Conservation (phyloP, 2,329 filamentous ascomycete species). For the Xylariales sp. region DNA sequence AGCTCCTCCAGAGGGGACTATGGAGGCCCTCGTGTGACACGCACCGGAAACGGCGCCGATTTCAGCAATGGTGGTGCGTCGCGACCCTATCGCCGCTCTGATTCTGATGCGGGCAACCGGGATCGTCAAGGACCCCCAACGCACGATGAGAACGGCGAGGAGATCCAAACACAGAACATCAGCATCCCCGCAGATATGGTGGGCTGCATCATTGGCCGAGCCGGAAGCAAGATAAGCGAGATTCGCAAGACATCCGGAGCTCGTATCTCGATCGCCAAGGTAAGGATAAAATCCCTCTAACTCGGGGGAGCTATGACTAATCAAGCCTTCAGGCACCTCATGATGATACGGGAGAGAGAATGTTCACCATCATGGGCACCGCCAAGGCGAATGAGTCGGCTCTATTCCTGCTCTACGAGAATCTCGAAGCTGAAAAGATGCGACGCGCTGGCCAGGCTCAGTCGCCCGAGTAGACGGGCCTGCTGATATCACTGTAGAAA, state of each 20-base stretch:
- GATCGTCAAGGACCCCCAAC: conserved; percentile 81
- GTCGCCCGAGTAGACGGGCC: conserved; percentile 43
- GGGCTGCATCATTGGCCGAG: conserved; percentile 96
- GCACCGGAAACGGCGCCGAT: conserved; percentile 94
- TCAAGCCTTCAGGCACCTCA: conserved; percentile 91
- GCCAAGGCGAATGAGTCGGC: conserved; percentile 92
- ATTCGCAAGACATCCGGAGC: conserved; percentile 96
- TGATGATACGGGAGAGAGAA: conserved; percentile 94
- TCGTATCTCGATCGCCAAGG: conserved; percentile 95
- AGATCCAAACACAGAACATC: conserved; percentile 98
- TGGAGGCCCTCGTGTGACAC: conserved; percentile 70
- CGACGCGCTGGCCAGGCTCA: conserved; percentile 82
- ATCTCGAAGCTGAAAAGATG: conserved; percentile 98
- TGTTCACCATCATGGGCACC: conserved; percentile 99
- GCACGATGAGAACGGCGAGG: conserved; percentile 93
- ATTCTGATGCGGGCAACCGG: conserved; percentile 74
- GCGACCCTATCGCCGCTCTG: conserved; percentile 72
- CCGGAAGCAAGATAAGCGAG: conserved; percentile 95
- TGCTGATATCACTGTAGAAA: conserved; percentile 9
- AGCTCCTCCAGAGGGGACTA: conserved; percentile 49
- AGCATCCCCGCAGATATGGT: conserved; percentile 99
- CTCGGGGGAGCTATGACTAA: no score
- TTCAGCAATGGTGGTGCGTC: conserved; percentile 75
- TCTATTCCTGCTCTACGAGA: conserved; percentile 94
- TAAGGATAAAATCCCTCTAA: conserved; percentile 32